phyloP scores from a whole-genome alignment of 2,329 filamentous ascomycete genomes.

The Esteya vermicola region DNA sequence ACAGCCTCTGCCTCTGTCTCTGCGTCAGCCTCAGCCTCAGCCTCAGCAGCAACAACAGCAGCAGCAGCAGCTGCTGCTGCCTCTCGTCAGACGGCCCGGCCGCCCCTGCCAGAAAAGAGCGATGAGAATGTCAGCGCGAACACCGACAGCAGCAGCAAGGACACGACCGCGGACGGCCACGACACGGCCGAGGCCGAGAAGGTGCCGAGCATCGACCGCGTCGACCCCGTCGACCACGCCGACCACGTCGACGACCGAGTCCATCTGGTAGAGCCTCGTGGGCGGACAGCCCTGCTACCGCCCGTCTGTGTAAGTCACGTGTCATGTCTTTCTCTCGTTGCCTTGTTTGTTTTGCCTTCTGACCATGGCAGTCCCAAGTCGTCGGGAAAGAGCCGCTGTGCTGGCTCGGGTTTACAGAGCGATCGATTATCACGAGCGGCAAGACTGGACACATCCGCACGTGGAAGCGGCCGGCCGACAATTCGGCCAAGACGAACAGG shows the following conservation, averaged over 20 bases:
- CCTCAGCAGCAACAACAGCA: too few species aligned
- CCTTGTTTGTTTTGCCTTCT: neutral
- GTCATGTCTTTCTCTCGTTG: neutral
- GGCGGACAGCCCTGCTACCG: conserved; percentile 71
- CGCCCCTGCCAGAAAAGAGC: too few species aligned
- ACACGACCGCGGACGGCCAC: too few species aligned
- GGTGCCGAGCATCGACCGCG: neutral
- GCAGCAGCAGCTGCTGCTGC: neutral
- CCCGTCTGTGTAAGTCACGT: conserved; percentile 72
- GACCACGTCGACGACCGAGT: conserved; percentile 36
- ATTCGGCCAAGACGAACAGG: conserved; percentile 14
- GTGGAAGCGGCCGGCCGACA: conserved; percentile 26
- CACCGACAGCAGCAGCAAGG: neutral
- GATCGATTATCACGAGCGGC: conserved; percentile 85
- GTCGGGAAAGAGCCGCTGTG: conserved; percentile 77
- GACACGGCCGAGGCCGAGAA: neutral
- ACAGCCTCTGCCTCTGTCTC: conserved; percentile 1
- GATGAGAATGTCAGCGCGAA: conserved; percentile 13
- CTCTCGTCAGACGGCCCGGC: neutral
- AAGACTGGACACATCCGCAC: conserved; percentile 40
- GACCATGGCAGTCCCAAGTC: conserved; percentile 48
- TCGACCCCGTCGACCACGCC: conserved; percentile 32
- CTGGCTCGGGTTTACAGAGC: conserved; percentile 88
- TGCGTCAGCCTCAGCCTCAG: too few species aligned
- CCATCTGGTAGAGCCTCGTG: conserved; percentile 74